Evolutionary conservation across 441 rosid genomes (phyloP).

Genomic region (Raphanus hybrid): DNA sequence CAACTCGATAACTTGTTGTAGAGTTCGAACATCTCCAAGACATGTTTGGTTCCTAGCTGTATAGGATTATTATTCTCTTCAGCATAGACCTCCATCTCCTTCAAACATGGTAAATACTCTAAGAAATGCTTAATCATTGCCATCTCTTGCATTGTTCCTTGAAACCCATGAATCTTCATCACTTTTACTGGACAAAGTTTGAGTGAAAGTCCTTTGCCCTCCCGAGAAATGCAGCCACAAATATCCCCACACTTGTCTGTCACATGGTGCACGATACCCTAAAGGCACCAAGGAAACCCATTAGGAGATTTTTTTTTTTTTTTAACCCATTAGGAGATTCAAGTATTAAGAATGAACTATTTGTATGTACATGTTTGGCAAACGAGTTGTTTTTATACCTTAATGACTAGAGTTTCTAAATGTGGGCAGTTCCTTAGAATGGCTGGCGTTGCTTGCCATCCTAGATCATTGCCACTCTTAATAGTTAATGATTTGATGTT

Average conservation of each 20-base stretch:
- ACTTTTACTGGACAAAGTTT: no score
- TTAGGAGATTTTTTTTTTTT: neutral
- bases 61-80: neutral
- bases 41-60: neutral
- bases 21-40: neutral
- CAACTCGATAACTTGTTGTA: constrained; percentile 16
- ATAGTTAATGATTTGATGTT: neutral
- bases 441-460: constrained; percentile 23
- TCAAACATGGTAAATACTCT: constrained; percentile 7
- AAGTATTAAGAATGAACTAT: neutral
- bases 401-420: constrained; percentile 9
- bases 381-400: neutral
- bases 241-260: no score
- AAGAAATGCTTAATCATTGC: neutral
- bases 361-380: neutral
- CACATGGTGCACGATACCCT: no score
- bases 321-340: no score
- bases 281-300: neutral
- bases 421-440: constrained; percentile 21
- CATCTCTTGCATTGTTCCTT: neutral
- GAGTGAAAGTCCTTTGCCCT: no score
- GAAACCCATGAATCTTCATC: no score
- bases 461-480: neutral
- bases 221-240: no score
- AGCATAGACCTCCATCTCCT: constrained; percentile 11